Evolutionary conservation across 2,329 filamentous ascomycete genomes (phyloP).

Genomic region (Zalaria obscura): DNA sequence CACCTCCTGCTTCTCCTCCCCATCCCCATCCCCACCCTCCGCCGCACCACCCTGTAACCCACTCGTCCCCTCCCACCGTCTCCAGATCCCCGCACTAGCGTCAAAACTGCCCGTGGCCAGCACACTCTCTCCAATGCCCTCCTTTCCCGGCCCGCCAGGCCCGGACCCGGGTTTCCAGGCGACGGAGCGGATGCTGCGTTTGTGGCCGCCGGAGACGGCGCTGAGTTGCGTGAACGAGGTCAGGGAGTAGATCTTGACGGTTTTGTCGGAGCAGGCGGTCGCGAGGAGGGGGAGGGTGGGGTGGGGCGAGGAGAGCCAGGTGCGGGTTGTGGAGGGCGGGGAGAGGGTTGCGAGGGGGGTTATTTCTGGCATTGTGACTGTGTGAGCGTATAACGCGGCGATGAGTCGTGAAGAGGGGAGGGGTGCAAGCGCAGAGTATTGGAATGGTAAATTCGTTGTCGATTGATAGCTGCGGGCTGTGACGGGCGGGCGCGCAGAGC

Average conservation of each 20-base stretch:
- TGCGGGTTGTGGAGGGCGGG: constrained; percentile 44
- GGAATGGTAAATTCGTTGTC: no score
- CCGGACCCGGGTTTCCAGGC: constrained; percentile 66
- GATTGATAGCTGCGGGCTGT: no score
- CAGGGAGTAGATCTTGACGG: constrained; percentile 80
- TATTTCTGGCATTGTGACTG: constrained; percentile 12
- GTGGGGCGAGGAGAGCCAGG: constrained; percentile 78
- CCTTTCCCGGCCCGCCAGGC: constrained; percentile 3
- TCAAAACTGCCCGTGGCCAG: constrained; percentile 91
- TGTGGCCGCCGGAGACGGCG: constrained; percentile 73
- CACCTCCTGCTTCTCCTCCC: constrained; percentile 8
- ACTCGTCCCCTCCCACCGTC: constrained; percentile 50
- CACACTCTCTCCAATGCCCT: constrained; percentile 49
- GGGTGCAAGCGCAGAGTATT: no score
- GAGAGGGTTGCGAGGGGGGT: constrained; percentile 36
- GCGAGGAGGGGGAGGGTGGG: constrained; percentile 78
- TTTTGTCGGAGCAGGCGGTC: constrained; percentile 74
- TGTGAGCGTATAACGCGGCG: no score
- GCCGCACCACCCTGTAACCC: constrained; percentile 32
- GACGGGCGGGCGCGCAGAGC: no score
- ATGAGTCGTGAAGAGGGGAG: no score
- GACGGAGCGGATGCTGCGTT: constrained; percentile 70
- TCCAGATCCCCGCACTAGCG: constrained; percentile 60
- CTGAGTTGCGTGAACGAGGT: constrained; percentile 66
- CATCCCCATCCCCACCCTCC: constrained; percentile 4